These are phyloP conservation scores for Pichia sorboxylosa DNA, from an alignment of 1,139 yeast species.

Conservation along the genomic window DNA sequence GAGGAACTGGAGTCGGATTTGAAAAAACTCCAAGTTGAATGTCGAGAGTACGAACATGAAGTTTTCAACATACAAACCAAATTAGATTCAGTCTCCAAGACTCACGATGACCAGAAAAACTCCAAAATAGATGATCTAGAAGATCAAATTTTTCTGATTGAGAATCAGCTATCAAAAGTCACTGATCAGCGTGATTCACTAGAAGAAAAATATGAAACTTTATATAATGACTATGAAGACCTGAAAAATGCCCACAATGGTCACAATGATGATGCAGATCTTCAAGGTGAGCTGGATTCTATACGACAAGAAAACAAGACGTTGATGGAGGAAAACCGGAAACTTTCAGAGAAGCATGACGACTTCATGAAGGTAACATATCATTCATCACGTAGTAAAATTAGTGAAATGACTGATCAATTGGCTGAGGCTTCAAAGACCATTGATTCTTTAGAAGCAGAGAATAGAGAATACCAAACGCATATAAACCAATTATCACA, in stretches of 20 bases:
- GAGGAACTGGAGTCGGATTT: slow-evolving; percentile 13
- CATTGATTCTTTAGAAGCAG: slow-evolving; percentile 7
- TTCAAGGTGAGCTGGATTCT: background rate
- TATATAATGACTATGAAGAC: slow-evolving; percentile 4
- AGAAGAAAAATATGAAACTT: slow-evolving; percentile 3
- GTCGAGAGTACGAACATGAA: slow-evolving; percentile 10
- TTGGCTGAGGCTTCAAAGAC: slow-evolving; percentile 10
- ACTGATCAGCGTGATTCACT: slow-evolving; percentile 10
- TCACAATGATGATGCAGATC: slow-evolving; percentile 3
- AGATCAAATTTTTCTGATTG: background rate
- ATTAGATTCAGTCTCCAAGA: slow-evolving; percentile 1
- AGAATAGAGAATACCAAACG: slow-evolving; percentile 5
- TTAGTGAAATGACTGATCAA: slow-evolving; percentile 7
- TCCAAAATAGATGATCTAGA: background rate
- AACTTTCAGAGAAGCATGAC: slow-evolving; percentile 13
- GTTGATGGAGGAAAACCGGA: slow-evolving; percentile 8
- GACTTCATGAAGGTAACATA: slow-evolving; percentile 4
- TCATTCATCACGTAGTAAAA: slow-evolving; percentile 5
- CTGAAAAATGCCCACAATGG: slow-evolving; percentile 9
- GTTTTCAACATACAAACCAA: slow-evolving; percentile 6
- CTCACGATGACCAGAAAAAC: background rate
- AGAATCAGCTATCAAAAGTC: slow-evolving; percentile 10
- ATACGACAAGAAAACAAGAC: slow-evolving; percentile 5
- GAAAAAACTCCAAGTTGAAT: slow-evolving; percentile 7
- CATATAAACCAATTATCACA: background rate